Conservation (phyloP, 495 filamentous ascomycete species). For the Aspergillus cavernicola region DNA sequence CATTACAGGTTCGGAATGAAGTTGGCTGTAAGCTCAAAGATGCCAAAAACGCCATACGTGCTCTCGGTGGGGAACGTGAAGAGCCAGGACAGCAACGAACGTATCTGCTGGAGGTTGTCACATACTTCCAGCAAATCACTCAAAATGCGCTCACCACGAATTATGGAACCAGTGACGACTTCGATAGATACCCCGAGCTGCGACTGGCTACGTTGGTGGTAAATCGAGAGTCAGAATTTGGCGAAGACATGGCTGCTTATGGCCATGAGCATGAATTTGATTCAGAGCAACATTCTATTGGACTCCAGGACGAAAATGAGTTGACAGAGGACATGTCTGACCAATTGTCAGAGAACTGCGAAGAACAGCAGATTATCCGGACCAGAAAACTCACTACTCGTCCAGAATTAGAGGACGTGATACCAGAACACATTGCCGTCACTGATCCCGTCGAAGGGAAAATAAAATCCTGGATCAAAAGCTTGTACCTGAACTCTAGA, state of each 20-base stretch:
- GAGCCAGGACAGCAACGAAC: slow-evolving; percentile 37
- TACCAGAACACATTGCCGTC: no score
- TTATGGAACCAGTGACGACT: slow-evolving; percentile 39
- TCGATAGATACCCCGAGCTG: slow-evolving; percentile 28
- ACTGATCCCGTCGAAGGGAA: no score
- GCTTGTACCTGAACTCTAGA: slow-evolving; percentile 23
- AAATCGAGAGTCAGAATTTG: slow-evolving; percentile 38
- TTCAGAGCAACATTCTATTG: no score
- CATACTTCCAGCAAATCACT: slow-evolving; percentile 38
- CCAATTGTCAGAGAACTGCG: no score
- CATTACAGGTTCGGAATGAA: slow-evolving; percentile 40
- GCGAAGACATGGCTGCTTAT: slow-evolving; percentile 11
- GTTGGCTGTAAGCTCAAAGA: slow-evolving; percentile 35
- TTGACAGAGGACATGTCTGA: no score
- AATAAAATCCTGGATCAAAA: slow-evolving; percentile 32
- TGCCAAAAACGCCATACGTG: slow-evolving; percentile 27
- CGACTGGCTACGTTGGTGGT: slow-evolving; percentile 45
- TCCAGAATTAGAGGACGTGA: no score
- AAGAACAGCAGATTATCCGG: no score
- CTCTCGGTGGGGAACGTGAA: slow-evolving; percentile 43
- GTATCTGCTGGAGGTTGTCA: slow-evolving; percentile 41
- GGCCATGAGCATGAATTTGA: no score
- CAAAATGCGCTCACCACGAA: slow-evolving; percentile 35
- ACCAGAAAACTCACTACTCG: no score
- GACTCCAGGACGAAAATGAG: no score